Conservation (phyloP, 192 early-diverging fungal species). For the Jimgerdemannia flammicorona region DNA sequence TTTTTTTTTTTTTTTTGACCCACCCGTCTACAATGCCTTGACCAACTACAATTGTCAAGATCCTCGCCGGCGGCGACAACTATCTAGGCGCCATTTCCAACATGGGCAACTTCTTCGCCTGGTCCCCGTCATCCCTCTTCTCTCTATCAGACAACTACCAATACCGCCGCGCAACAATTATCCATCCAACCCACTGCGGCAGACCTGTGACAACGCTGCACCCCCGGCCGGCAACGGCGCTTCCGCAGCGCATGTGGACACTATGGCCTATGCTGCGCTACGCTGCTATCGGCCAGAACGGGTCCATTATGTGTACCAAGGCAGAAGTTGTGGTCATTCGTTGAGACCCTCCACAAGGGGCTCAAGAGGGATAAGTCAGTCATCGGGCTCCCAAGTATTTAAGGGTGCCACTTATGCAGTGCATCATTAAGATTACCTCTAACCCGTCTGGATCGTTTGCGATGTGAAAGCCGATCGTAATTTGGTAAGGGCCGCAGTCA, state of each 20-base stretch:
- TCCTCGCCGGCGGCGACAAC: conserved; percentile 20
- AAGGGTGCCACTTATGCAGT: conserved; percentile 54
- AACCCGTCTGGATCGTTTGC: conserved; percentile 62
- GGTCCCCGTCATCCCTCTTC: no score
- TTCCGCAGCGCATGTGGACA: conserved; percentile 60
- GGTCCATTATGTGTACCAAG: conserved; percentile 53
- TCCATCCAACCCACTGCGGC: no score
- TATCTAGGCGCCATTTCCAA: conserved; percentile 31
- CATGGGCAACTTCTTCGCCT: conserved; percentile 54
- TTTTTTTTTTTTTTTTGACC: no score
- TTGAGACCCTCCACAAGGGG: conserved; percentile 27
- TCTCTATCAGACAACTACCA: conserved; percentile 16
- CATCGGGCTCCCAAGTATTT: conserved; percentile 16
- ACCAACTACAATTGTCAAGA: conserved; percentile 12
- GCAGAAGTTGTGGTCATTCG: conserved; percentile 63
- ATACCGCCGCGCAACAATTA: no score
- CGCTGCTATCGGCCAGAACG: conserved; percentile 67
- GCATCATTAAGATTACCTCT: conserved; percentile 50
- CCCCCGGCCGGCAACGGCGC: neutral
- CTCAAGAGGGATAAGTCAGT: conserved; percentile 14
- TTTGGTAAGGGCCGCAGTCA: neutral
- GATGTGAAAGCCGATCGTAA: conserved; percentile 41
- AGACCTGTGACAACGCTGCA: no score
- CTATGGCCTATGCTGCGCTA: conserved; percentile 47
- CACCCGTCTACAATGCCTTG: no score